These are phyloP conservation scores for Pholiota conissans DNA, from an alignment of 768 basidiomycete species.

Conservation along the genomic window DNA sequence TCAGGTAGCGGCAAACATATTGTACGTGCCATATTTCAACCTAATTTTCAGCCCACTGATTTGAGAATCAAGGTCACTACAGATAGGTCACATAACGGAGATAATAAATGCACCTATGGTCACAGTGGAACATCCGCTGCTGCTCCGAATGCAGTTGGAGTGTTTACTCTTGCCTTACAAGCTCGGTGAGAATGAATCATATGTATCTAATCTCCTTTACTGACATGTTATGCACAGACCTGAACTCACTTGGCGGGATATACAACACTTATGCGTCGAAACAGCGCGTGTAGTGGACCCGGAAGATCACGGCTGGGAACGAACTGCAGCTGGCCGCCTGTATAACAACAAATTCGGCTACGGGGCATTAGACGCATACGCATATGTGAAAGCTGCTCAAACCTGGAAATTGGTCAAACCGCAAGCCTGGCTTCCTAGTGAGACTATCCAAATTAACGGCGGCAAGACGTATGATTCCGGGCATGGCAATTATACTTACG, in stretches of 20 bases:
- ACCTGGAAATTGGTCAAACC: conserved; percentile 88
- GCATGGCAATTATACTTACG: conserved; percentile 46
- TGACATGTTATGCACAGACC: conserved; percentile 48
- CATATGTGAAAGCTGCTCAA: conserved; percentile 76
- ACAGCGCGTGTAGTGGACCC: conserved; percentile 81
- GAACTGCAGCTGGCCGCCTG: conserved; percentile 62
- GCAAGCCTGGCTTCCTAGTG: conserved; percentile 85
- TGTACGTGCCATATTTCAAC: conserved; percentile 48
- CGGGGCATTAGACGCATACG: conserved; percentile 83
- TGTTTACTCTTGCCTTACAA: conserved; percentile 86
- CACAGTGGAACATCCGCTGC: conserved; percentile 98
- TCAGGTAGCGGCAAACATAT: conserved; percentile 93
- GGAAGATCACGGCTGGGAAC: conserved; percentile 92
- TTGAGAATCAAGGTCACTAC: conserved; percentile 72
- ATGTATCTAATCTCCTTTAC: neutral
- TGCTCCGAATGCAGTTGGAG: conserved; percentile 92
- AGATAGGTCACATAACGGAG: conserved; percentile 61
- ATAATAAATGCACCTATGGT: conserved; percentile 62
- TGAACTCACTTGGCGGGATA: conserved; percentile 95
- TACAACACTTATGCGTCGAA: conserved; percentile 84
- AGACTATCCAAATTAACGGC: conserved; percentile 62
- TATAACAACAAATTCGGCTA: conserved; percentile 93
- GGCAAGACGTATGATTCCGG: conserved; percentile 49
- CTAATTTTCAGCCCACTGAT: neutral
- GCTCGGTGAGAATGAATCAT: conserved; percentile 54